Evolutionary conservation across 2,329 filamentous ascomycete species (phyloP).

Genomic region (Fusarium sp.): DNA sequence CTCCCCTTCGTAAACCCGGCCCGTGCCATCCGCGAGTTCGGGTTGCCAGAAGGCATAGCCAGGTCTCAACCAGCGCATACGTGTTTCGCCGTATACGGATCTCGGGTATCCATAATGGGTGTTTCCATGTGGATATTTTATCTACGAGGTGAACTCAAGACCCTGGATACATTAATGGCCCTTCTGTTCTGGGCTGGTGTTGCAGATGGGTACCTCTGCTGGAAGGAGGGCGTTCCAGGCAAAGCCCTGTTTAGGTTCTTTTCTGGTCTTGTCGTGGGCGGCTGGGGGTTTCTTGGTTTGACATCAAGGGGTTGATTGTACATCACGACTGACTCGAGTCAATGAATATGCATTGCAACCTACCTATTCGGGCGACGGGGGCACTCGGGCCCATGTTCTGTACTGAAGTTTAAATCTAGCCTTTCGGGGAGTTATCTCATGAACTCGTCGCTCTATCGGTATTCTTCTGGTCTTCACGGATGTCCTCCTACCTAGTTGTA

Average conservation of each 20-base stretch:
- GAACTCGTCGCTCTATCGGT: neutral
- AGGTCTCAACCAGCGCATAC: constrained; percentile 46
- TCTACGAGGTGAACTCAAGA: constrained; percentile 27
- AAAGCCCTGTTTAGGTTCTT: constrained; percentile 28
- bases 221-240: constrained; percentile 34
- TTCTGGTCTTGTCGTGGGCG: constrained; percentile 17
- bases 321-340: neutral
- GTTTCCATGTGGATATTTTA: constrained; percentile 41
- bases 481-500: neutral
- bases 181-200: constrained; percentile 31
- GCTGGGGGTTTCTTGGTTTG: constrained; percentile 34
- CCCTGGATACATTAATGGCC: constrained; percentile 38
- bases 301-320: constrained; percentile 24
- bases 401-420: neutral
- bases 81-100: constrained; percentile 45
- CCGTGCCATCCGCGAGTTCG: constrained; percentile 49
- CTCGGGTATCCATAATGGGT: constrained; percentile 34
- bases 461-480: neutral
- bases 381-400: neutral
- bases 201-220: constrained; percentile 41
- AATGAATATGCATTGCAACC: neutral
- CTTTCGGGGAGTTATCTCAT: neutral
- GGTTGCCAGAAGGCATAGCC: constrained; percentile 48
- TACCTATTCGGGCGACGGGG: neutral
- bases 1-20: constrained; percentile 49